Conservation (phyloP, 768 basidiomycete genomes). For the Phaffia tasmanica region DNA sequence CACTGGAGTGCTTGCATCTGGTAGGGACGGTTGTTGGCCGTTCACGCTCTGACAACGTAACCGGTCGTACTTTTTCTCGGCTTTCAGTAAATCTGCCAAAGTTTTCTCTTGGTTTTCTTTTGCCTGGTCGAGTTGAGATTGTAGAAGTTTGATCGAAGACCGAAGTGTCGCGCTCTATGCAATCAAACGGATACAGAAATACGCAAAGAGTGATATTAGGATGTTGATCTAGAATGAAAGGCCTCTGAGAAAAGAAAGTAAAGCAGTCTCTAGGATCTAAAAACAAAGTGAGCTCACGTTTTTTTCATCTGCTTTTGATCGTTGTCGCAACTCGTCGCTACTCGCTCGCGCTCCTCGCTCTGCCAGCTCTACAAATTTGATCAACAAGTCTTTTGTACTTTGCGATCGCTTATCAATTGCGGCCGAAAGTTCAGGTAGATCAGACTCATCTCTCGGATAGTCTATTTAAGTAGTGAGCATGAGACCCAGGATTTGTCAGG, state of each 20-base stretch:
- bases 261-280: slow-evolving; percentile 21
- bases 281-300: slow-evolving; percentile 42
- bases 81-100: slow-evolving; percentile 26
- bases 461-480: neutral
- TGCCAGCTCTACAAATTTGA: slow-evolving; percentile 25
- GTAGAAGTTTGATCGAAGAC: slow-evolving; percentile 28
- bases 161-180: slow-evolving; percentile 23
- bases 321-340: slow-evolving; percentile 31
- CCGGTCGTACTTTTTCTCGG: slow-evolving; percentile 32
- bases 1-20: neutral
- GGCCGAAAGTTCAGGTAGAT: slow-evolving; percentile 11
- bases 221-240: neutral
- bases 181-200: neutral
- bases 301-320: slow-evolving; percentile 40
- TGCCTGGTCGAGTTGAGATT: slow-evolving; percentile 26
- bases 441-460: neutral
- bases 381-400: slow-evolving; percentile 18
- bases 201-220: slow-evolving; percentile 1
- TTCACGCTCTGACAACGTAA: slow-evolving; percentile 29
- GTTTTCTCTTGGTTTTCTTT: slow-evolving; percentile 28
- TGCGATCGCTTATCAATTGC: slow-evolving; percentile 21
- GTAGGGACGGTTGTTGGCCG: slow-evolving; percentile 1
- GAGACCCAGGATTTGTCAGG: too few relatives aligned
- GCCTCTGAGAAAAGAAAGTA: slow-evolving; percentile 33
- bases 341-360: slow-evolving; percentile 20